Conservation (phyloP, 202 grass and related monocot genomes). For the Carex arenaria region DNA sequence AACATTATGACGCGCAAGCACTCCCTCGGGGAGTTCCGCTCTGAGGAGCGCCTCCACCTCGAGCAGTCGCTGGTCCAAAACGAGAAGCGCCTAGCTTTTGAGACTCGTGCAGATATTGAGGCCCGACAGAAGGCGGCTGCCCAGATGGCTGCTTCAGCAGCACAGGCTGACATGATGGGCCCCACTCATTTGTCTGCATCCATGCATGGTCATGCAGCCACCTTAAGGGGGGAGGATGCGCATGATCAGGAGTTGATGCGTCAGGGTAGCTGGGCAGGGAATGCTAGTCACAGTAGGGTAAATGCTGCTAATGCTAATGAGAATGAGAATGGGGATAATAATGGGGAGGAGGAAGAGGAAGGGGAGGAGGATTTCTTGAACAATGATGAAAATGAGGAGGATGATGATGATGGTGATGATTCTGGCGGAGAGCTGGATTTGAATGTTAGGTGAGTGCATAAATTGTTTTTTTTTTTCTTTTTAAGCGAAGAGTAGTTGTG, state of each 20-base stretch:
- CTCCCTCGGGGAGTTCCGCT: conserved; percentile 75
- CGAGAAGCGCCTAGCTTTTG: conserved; percentile 57
- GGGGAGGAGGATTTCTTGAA: conserved; percentile 90
- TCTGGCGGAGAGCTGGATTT: conserved; percentile 78
- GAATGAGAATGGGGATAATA: conserved; percentile 64
- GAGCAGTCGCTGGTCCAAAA: conserved; percentile 81
- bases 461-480: background rate
- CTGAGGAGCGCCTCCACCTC: conserved; percentile 86
- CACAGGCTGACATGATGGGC: conserved; percentile 50
- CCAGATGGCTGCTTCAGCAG: conserved; percentile 54
- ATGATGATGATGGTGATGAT: conserved; percentile 55
- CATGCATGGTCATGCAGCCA: conserved; percentile 52
- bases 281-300: conserved; percentile 17
- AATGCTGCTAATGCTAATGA: conserved; percentile 44
- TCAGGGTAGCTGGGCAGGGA: conserved; percentile 7
- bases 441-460: conserved; percentile 58
- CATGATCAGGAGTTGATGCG: conserved; percentile 41
- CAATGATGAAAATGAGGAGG: conserved; percentile 74
- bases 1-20: conserved; percentile 93
- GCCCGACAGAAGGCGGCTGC: conserved; percentile 62
- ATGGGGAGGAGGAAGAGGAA: conserved; percentile 75
- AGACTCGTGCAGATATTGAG: conserved; percentile 55
- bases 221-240: conserved; percentile 45
- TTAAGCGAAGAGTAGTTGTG: background rate
- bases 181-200: conserved; percentile 23